Conservation (phyloP, 306 rosid species). For the Dryas alaskensis region DNA sequence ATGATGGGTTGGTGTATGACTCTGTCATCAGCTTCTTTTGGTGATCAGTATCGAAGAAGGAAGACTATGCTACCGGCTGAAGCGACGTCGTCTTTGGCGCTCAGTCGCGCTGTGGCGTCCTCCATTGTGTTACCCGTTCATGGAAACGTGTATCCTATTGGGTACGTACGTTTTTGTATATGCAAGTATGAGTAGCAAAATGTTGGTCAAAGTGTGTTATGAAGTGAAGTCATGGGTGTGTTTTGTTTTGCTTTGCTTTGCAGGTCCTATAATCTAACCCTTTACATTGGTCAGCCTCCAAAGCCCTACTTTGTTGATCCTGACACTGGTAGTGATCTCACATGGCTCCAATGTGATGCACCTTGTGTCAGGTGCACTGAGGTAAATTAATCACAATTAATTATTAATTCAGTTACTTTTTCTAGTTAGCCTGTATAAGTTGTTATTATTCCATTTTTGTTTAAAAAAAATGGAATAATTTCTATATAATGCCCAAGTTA, state of each 20-base stretch:
- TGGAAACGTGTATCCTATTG: constrained; percentile 85
- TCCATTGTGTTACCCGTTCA: constrained; percentile 64
- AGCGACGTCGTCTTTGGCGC: constrained; percentile 39
- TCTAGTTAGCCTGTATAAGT: not conserved
- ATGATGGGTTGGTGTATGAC: constrained; percentile 23
- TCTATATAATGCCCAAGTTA: not conserved
- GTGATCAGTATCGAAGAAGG: constrained; percentile 37
- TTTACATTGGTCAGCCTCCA: constrained; percentile 78
- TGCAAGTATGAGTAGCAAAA: too few relatives aligned
- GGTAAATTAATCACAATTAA: constrained; percentile 35
- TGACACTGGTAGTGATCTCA: constrained; percentile 95
- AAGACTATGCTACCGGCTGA: constrained; percentile 36
- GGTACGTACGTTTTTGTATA: constrained; percentile 34
- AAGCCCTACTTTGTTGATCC: constrained; percentile 86
- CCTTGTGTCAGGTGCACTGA: constrained; percentile 73
- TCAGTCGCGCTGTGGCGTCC: constrained; percentile 45
- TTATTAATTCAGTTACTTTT: not conserved
- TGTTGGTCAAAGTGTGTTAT: not conserved
- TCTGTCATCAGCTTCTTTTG: constrained; percentile 60
- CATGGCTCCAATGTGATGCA: constrained; percentile 98
- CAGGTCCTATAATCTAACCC: constrained; percentile 82
- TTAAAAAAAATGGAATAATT: too few relatives aligned
- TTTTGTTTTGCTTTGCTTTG: constrained; percentile 11
- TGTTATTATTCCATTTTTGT: not conserved
- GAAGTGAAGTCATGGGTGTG: not conserved